A percentile compares a stretch with the other conserved stretches of the same genome.
These are phyloP conservation scores for Ogataea sp. DNA, from an alignment of 805 yeast genomes.

Conservation along the genomic window DNA sequence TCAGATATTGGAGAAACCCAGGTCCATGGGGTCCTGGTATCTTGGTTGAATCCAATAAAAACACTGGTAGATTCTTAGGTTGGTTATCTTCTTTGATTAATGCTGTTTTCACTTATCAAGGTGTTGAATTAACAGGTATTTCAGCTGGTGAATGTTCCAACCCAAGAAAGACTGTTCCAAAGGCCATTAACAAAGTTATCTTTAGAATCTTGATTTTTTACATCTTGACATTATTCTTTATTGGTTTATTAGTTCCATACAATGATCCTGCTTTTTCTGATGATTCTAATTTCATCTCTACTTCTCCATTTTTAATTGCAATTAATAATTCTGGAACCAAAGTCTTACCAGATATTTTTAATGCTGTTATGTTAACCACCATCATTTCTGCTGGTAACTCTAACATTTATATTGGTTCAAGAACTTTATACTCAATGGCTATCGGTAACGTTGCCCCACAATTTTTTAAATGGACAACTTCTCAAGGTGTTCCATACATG, in stretches of 20 bases:
- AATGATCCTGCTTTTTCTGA: slow-evolving; percentile 45
- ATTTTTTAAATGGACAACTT: slow-evolving; percentile 39
- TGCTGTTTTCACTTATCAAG: slow-evolving; percentile 78
- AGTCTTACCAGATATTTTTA: slow-evolving; percentile 60
- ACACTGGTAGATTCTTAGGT: slow-evolving; percentile 57
- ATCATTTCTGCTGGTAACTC: slow-evolving; percentile 78
- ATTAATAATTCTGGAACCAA: slow-evolving; percentile 60
- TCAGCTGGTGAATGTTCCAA: slow-evolving; percentile 68
- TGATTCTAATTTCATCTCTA: slow-evolving; percentile 31
- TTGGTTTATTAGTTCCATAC: slow-evolving; percentile 65
- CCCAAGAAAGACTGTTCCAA: slow-evolving; percentile 64
- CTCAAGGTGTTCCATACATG: slow-evolving; percentile 52
- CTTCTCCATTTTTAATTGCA: slow-evolving; percentile 64
- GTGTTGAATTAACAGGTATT: slow-evolving; percentile 69
- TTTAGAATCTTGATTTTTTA: slow-evolving; percentile 60
- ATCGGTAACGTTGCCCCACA: slow-evolving; percentile 49
- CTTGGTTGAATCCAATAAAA: slow-evolving; percentile 34
- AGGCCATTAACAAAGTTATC: slow-evolving; percentile 63
- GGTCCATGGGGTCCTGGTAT: slow-evolving; percentile 70
- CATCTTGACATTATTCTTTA: slow-evolving; percentile 55
- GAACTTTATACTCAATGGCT: slow-evolving; percentile 62
- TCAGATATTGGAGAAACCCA: slow-evolving; percentile 75
- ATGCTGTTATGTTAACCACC: slow-evolving; percentile 60
- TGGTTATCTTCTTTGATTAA: slow-evolving; percentile 62
- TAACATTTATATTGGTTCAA: slow-evolving; percentile 62